These are phyloP conservation scores for Xanthoconium stramineum DNA, from an alignment of 768 basidiomycete species.

Conservation along the genomic window DNA sequence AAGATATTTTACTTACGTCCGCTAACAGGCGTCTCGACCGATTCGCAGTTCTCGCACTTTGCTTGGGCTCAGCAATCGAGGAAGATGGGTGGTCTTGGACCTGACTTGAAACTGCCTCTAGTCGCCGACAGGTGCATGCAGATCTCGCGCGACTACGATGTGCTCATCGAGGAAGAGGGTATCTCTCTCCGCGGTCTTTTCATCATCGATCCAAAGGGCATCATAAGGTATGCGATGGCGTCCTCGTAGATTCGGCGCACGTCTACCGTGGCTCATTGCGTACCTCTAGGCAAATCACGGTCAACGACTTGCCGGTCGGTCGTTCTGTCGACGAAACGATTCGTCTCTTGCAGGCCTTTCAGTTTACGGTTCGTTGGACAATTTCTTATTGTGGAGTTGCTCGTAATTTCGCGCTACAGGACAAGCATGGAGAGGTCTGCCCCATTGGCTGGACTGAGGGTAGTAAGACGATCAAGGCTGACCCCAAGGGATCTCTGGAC, in stretches of 20 bases:
- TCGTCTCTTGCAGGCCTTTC: conserved; percentile 91
- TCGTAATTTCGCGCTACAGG: conserved; percentile 34
- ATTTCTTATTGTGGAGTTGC: neutral
- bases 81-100: conserved; percentile 86
- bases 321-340: conserved; percentile 92
- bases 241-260: neutral
- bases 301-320: conserved; percentile 94
- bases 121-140: conserved; percentile 77
- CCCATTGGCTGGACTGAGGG: conserved; percentile 89
- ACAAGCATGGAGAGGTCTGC: conserved; percentile 89
- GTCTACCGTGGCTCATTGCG: neutral
- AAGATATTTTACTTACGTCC: neutral
- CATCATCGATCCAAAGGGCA: conserved; percentile 83
- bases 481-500: conserved; percentile 68
- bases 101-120: conserved; percentile 81
- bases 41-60: conserved; percentile 85
- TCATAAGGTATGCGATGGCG: conserved; percentile 47
- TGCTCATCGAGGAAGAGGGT: conserved; percentile 84
- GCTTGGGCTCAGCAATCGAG: conserved; percentile 83
- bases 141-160: conserved; percentile 83
- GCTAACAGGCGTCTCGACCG: conserved; percentile 70
- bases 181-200: conserved; percentile 85
- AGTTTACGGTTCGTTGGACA: conserved; percentile 62
- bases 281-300: conserved; percentile 66
- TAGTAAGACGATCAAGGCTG: conserved; percentile 76